Percentiles rank a stretch among this genome's conserved stretches.
Evolutionary conservation across 257 asterid species (phyloP).

Genomic region (Przewalskia tangutica): DNA sequence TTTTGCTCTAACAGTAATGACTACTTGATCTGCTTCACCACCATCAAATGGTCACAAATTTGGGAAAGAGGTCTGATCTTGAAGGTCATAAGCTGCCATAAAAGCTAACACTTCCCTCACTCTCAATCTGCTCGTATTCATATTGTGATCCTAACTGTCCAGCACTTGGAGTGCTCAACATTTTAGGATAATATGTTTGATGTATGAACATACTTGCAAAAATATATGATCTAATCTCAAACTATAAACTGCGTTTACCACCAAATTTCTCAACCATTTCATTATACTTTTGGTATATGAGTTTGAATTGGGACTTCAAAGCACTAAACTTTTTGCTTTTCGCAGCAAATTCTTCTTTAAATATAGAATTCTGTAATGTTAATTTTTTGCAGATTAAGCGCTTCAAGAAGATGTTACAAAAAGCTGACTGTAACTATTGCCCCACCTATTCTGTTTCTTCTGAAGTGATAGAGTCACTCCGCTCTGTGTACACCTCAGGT

Average conservation of each 20-base stretch:
- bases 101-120: background rate
- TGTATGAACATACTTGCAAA: background rate
- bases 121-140: background rate
- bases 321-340: background rate
- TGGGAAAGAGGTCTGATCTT: background rate
- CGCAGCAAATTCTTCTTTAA: background rate
- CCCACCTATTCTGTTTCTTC: slow-evolving; percentile 43
- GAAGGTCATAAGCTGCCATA: background rate
- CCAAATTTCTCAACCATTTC: background rate
- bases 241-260: background rate
- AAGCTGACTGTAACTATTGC: slow-evolving; percentile 61
- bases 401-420: slow-evolving; percentile 53
- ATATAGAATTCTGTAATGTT: background rate
- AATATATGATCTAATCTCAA: background rate
- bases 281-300: background rate
- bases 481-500: slow-evolving; percentile 47
- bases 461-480: slow-evolving; percentile 50
- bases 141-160: background rate
- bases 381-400: slow-evolving; percentile 40
- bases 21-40: background rate
- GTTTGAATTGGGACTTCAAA: background rate
- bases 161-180: background rate
- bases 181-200: background rate
- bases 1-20: background rate
- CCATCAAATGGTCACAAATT: background rate